Evolutionary conservation across 371 early-diverging fungal genomes (phyloP), one percentile per base, ranked within the genome.

Genomic region (Chytridium lagenaria): DNA sequence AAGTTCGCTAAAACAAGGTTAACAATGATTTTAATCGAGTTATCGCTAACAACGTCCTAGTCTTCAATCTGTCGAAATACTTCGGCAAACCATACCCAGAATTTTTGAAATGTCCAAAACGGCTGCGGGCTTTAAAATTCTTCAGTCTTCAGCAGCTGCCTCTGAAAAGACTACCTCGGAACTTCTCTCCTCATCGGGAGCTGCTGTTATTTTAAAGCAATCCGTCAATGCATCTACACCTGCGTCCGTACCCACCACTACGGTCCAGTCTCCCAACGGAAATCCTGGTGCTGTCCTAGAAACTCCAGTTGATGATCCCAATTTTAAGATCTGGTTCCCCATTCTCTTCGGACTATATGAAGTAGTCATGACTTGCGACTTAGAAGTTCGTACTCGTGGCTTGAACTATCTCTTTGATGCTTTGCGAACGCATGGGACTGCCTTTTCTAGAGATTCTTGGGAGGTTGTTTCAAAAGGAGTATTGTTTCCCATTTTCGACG

Each of bases 401-500:
- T 79, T 97, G 52, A 90, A 87, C 30, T 91, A 92, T 75, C 82
- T 95, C 51, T 97, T 95, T 81, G 91, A 91, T 22, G 88, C 94
- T 1, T 80, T 94, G 16, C 92, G 92, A 73, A 73, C 82, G 30
- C 83, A 94, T 55, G 95, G 95, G 0, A 69, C 80, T 1, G 65
- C 78, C 12, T 95, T 90, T 74, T 86, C 91, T n/a, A 81, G 81
- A 1, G 90, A 90, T 30, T 93, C 93, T 66, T 95, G 95, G 95
- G 87, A 90, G 22, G 88, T 92, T 3, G 83, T 95, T 3, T 85
- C 93, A 26, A 88, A 91, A 12, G 91, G 92, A 33, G 91, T 95
- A 12, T 89, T 96, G 15, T 95, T 95, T 77, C 92, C 94, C 0
- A 87, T 97, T 26, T 97, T 97, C 82, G 92, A 92, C 59, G 94